phyloP scores from a whole-genome alignment of 1,284 basidiomycete genomes.

The Tylopilus orsonianus region DNA sequence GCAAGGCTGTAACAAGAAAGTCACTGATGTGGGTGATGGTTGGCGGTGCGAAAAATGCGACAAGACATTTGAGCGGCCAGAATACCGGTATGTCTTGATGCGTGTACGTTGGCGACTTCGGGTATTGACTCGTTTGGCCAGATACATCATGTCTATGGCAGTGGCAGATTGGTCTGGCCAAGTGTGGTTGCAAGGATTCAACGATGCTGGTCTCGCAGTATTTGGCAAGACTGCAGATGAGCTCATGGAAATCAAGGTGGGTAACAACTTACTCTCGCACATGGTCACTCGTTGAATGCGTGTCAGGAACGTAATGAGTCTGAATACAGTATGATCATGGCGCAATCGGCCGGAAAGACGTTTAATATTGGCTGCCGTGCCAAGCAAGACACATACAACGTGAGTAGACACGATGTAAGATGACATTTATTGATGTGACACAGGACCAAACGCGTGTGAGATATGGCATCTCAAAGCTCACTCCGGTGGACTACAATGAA shows the following conservation, averaged over 20 bases:
- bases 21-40: constrained; percentile 62
- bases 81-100: constrained; percentile 74
- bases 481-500: constrained; percentile 68
- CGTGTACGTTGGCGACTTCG: no score
- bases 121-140: constrained; percentile 33
- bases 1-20: constrained; percentile 90
- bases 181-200: constrained; percentile 94
- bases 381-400: constrained; percentile 85
- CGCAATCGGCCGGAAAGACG: constrained; percentile 65
- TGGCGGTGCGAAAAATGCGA: constrained; percentile 98
- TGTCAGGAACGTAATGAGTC: constrained; percentile 64
- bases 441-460: constrained; percentile 79
- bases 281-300: background rate
- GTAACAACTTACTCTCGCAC: background rate
- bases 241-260: constrained; percentile 67
- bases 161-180: constrained; percentile 89
- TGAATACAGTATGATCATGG: constrained; percentile 63
- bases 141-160: constrained; percentile 89
- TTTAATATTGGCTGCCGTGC: constrained; percentile 89
- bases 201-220: constrained; percentile 82
- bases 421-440: constrained; percentile 7
- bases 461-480: constrained; percentile 76
- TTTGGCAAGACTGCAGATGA: constrained; percentile 85
- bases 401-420: constrained; percentile 38
- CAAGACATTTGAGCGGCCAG: constrained; percentile 68